phyloP scores from a whole-genome alignment of 305 asterid species.

The Andrographis paniculata region DNA sequence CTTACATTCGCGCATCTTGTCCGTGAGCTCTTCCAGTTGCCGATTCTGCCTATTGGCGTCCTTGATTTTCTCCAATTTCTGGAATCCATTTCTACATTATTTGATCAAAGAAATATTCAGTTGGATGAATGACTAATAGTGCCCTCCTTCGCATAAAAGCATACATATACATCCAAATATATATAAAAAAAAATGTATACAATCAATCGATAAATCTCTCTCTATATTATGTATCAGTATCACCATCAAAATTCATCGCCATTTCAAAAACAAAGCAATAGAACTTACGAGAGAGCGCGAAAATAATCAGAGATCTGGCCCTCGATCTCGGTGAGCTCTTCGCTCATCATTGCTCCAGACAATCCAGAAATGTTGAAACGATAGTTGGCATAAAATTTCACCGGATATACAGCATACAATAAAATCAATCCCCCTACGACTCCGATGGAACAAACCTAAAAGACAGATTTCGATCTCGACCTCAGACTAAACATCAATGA shows the following conservation, averaged over 20 bases:
- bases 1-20: slow-evolving; percentile 94
- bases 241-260: no score
- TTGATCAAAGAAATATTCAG: slow-evolving; percentile 15
- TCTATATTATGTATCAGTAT: no score
- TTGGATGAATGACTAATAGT: slow-evolving; percentile 10
- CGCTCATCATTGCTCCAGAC: slow-evolving; percentile 53
- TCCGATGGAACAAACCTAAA: no score
- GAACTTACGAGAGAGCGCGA: slow-evolving; percentile 79
- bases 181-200: no score
- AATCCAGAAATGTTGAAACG: no score
- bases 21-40: slow-evolving; percentile 96
- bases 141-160: background rate
- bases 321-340: slow-evolving; percentile 88
- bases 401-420: no score
- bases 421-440: no score
- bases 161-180: background rate
- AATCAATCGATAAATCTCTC: no score
- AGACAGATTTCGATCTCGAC: no score
- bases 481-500: no score
- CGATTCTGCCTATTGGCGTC: slow-evolving; percentile 82
- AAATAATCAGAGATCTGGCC: slow-evolving; percentile 80
- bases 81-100: slow-evolving; percentile 79
- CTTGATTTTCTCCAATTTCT: slow-evolving; percentile 89
- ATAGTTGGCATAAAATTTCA: no score
- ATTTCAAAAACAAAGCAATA: background rate